A percentile compares a stretch with the other conserved stretches of the same genome.
phyloP scores from a whole-genome alignment of 805 yeast genomes.

The Cyberlindnera veronae region DNA sequence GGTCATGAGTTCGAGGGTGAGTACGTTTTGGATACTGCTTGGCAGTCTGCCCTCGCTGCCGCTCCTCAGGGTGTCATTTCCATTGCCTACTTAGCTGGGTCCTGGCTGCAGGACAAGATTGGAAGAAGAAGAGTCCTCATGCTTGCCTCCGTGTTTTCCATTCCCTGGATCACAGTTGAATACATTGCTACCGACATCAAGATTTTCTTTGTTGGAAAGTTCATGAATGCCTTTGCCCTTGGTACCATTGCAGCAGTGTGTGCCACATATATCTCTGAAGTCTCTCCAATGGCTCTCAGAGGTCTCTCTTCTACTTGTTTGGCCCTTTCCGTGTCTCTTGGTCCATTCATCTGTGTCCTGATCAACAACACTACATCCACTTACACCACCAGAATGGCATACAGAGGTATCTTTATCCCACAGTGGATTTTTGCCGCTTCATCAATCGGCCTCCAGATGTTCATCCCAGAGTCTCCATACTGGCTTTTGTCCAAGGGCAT shows the following conservation, averaged over 20 bases:
- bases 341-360: constrained; percentile 33
- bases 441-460: constrained; percentile 28
- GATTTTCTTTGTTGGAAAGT: constrained; percentile 37
- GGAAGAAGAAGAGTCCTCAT: constrained; percentile 35
- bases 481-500: constrained; percentile 35
- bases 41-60: constrained; percentile 41
- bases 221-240: constrained; percentile 37
- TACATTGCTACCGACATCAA: constrained; percentile 35
- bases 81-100: constrained; percentile 24
- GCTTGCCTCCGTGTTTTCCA: constrained; percentile 26
- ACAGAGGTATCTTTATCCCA: constrained; percentile 32
- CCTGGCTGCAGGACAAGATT: constrained; percentile 28
- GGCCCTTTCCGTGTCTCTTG: constrained; percentile 36
- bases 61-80: constrained; percentile 29
- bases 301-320: constrained; percentile 34
- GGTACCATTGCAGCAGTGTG: constrained; percentile 36
- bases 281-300: constrained; percentile 37
- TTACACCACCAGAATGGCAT: constrained; percentile 26
- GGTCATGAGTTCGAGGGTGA: constrained; percentile 26
- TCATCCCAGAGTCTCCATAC: constrained; percentile 44
- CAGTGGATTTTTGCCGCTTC: constrained; percentile 14
- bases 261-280: constrained; percentile 39
- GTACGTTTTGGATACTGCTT: constrained; percentile 34
- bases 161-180: constrained; percentile 35
- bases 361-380: constrained; percentile 20